A percentile compares a stretch with the other conserved stretches of the same genome.
Evolutionary conservation across 1,284 basidiomycete species (phyloP).

Genomic region (Ganoderma lucidum): DNA sequence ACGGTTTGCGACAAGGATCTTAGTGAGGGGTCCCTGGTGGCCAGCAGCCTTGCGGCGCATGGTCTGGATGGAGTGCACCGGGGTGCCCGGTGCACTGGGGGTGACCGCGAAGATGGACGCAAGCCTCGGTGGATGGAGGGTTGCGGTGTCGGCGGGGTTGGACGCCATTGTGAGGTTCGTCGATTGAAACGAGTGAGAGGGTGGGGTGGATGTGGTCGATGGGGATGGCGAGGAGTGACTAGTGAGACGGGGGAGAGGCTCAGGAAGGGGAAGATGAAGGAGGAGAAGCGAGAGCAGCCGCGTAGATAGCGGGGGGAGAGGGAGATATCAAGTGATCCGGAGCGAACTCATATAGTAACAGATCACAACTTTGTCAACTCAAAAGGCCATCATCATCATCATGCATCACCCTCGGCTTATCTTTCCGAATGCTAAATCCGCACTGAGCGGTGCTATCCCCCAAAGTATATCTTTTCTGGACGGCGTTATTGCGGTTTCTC

Average conservation of each 20-base stretch:
- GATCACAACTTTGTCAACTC: constrained; percentile 10
- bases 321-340: constrained; percentile 32
- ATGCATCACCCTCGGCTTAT: constrained; percentile 6
- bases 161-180: constrained; percentile 24
- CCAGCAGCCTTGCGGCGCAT: constrained; percentile 93
- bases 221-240: constrained; percentile 18
- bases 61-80: constrained; percentile 88
- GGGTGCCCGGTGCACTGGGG: constrained; percentile 81
- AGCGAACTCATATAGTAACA: constrained; percentile 33
- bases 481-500: constrained; percentile 41
- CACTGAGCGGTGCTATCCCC: constrained; percentile 1
- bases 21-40: constrained; percentile 89
- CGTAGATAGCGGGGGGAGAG: constrained; percentile 28
- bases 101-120: constrained; percentile 73
- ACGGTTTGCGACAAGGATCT: constrained; percentile 95
- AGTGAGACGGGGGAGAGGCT: constrained; percentile 21
- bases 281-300: constrained; percentile 24
- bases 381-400: too few relatives aligned
- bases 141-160: constrained; percentile 39
- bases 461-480: neutral
- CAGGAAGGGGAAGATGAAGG: constrained; percentile 17
- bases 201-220: constrained; percentile 1
- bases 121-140: constrained; percentile 77
- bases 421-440: constrained; percentile 7
- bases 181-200: constrained; percentile 22